Evolutionary conservation across 116 monocot species (phyloP).

Genomic region (Phalaenopsis hybrid): DNA sequence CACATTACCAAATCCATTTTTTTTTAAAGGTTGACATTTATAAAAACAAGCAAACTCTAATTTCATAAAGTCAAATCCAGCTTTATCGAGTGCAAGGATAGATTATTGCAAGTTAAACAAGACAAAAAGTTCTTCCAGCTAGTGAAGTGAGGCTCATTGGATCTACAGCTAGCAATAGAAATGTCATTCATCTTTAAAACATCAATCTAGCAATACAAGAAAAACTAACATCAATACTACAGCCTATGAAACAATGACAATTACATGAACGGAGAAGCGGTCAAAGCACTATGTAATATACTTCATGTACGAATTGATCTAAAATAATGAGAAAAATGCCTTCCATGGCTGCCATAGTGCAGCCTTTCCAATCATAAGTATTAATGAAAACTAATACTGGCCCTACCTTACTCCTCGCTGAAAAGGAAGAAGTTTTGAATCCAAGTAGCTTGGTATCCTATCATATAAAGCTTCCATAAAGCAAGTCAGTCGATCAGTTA

Average conservation of each 20-base stretch:
- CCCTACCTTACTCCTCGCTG: conserved; percentile 90
- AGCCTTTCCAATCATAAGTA: conserved; percentile 5
- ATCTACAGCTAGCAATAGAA: no score
- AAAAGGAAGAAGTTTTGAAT: conserved; percentile 78
- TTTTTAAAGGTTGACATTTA: no score
- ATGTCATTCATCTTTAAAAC: no score
- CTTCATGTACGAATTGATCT: not conserved
- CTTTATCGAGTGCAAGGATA: no score
- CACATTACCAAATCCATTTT: no score
- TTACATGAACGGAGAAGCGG: not conserved
- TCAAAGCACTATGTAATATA: not conserved
- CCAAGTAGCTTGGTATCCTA: conserved; percentile 65
- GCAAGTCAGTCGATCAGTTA: not conserved
- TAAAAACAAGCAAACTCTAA: no score
- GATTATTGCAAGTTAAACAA: no score
- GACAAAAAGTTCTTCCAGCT: no score
- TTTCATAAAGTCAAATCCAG: no score
- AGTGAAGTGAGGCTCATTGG: no score
- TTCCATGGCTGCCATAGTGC: not conserved
- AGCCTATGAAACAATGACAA: not conserved
- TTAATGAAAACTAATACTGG: not conserved
- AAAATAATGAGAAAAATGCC: not conserved
- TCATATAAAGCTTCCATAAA: conserved; percentile 52
- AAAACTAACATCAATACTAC: not conserved
- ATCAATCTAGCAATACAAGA: not conserved